These are phyloP conservation scores for Colletotrichum kahawae DNA, from an alignment of 2,329 filamentous ascomycete genomes.

Conservation along the genomic window DNA sequence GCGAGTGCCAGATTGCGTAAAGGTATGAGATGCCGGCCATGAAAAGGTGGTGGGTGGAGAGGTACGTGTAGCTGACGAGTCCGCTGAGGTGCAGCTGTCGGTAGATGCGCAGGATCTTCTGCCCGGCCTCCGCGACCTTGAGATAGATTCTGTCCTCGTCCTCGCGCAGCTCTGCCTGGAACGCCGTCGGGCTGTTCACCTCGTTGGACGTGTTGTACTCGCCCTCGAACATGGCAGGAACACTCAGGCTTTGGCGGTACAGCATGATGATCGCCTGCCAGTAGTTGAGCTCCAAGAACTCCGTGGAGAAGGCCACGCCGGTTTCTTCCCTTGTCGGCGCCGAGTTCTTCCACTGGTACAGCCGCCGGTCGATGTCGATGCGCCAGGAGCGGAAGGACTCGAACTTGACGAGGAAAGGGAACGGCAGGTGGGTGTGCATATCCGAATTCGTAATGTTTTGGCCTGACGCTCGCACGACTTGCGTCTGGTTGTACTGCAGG, in stretches of 20 bases:
- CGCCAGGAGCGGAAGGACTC: conserved; percentile 89
- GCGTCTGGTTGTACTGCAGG: conserved; percentile 88
- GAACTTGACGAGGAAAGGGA: conserved; percentile 84
- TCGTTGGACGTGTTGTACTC: conserved; percentile 74
- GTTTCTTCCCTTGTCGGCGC: conserved; percentile 80
- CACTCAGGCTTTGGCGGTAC: conserved; percentile 87
- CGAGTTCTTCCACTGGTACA: conserved; percentile 86
- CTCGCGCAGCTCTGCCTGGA: conserved; percentile 70
- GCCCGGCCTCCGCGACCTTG: conserved; percentile 93
- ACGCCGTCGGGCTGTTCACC: conserved; percentile 66
- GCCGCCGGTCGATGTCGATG: conserved; percentile 80
- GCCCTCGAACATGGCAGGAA: conserved; percentile 82
- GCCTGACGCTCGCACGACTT: conserved; percentile 72
- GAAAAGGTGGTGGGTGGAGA: conserved; percentile 95
- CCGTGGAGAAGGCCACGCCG: conserved; percentile 85
- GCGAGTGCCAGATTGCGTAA: conserved; percentile 97
- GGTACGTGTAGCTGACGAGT: conserved; percentile 93
- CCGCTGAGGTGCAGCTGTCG: conserved; percentile 86
- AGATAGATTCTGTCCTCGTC: conserved; percentile 93
- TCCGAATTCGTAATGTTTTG: conserved; percentile 71
- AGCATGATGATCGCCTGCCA: conserved; percentile 98
- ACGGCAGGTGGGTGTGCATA: conserved; percentile 80
- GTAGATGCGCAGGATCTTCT: conserved; percentile 90
- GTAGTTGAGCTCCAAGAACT: conserved; percentile 94
- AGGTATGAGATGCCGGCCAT: conserved; percentile 97